Evolutionary conservation across 1,139 yeast species (phyloP), one percentile per base, ranked within the genome.

Genomic region (Saccharomyces hybrid): DNA sequence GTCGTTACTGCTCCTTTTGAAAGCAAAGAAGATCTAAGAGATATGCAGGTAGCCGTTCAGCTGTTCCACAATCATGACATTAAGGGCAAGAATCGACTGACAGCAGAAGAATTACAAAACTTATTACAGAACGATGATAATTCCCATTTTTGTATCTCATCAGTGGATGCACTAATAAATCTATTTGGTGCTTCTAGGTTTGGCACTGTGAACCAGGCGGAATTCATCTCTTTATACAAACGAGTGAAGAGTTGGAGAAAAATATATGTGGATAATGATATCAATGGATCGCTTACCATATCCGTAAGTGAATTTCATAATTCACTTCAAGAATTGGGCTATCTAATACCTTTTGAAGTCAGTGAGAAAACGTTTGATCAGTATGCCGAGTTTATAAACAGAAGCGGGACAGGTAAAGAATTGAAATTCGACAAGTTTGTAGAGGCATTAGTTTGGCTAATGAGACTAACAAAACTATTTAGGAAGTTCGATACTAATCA

Each of bases 391-490:
- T 67, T 64, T 46, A 59, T 65, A 19, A 64, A 65, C 49, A 61
- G 62, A 14, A 57, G 58, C 57, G 61, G 69, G 46, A 70, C 71
- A 47, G 78, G 77, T 3, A 84, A 83, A 24, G 84, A 80, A 60
- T 75, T 88, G 68, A 83, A 86, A 59, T 89, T 88, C 69, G 96
- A 89, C 70, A 79, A 83, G 68, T 88, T 88, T 70, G 90, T 88
- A 48, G 96, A 88, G 66, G 78, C 88, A 55, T 77, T 89, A 62
- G 87, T 88, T 34, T 86, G 88, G 77, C 74, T 88, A 63, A 78
- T 89, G 68, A 81, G 88, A 60, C 78, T 87, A 62, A 88, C 96
- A 1, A 91, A 86, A 65, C 77, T 84, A 6, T 88, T 88, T 74
- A 86, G 87, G 66, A 84, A 83, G 66, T 86, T 81, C 68, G 96